Evolutionary conservation across 345 rosid genomes (phyloP), one percentile per base, ranked within the genome.

Genomic region (Kandelia obovata): DNA sequence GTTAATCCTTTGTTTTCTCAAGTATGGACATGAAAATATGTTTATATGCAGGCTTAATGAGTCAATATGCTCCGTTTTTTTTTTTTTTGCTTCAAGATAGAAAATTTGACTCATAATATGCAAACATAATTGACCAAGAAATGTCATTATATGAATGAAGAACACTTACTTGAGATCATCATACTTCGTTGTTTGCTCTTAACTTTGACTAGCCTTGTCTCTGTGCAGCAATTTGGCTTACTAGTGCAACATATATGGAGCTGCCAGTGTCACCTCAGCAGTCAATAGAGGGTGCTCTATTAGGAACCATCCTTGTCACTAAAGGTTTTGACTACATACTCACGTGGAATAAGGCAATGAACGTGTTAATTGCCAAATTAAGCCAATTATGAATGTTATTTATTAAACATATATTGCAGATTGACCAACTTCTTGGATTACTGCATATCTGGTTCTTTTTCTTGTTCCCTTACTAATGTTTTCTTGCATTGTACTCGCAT

Each of bases 261-360:
- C 31, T 78, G 25, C 82, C 82, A 27, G 85, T 82, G 1, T 82
- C 80, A 31, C 56, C 77, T 23, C 73, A 71, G 61, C 75, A 78
- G 53, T 75, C 75, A 9, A 75, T 61, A 28, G 78, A 78, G 66
- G 71, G 74, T 63, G 78, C 76, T 62, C 67, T 81, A 58, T 31
- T 81, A 52, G 80, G 82, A 64, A 75, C 67, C 43, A 30, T 75
- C 59, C 73, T 75, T 32, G 71, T 61, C 30, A 39, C 69, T 23
- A 67, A 70, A 53, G 78, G 80, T 27, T 69, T 72, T 61, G 59
- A 57, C 15, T 70, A 73, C 71, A 60, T 78, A 11, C 77, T 72
- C 49, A 26, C 63, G 64, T 76, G 69, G 78, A 67, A 68, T 68
- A 77, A 77, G 83, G 79, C 73, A 67, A 34, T 16, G 17, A 8